Evolutionary conservation across 2,329 filamentous ascomycete species (phyloP), one percentile per base, ranked within the genome.

Genomic region (Botrytis elliptica): DNA sequence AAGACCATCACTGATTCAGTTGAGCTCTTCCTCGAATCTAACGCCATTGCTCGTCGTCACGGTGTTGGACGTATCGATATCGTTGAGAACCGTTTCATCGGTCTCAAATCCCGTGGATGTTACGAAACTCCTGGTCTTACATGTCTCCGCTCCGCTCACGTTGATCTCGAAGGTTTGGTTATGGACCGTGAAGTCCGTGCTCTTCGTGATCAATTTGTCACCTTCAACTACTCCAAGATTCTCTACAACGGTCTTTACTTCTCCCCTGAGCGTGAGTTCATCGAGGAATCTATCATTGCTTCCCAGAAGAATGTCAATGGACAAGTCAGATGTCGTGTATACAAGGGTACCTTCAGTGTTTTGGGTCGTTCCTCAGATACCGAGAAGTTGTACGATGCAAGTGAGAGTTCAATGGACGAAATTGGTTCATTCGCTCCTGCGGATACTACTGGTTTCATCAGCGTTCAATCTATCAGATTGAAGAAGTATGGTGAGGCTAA

Each of bases 31-130:
- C 85, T 89, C 75, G 86, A 88, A 73, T 86, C 89, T 78, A 95
- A 95, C 84, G 85, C 88, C 74, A 91, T 95, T 76, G 93, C 89
- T 77, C 88, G 89, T 82, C 87, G 85, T 77, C 86, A 94, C 84
- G 93, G 93, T 81, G 88, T 95, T 77, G 93, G 93, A 79, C 87
- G 93, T 80, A 91, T 95, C 77, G 93, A 95, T 83, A 95, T 95
- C 81, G 92, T 95, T 75, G 92, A 94, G 83, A 92, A 93, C 85
- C 88, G 93, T 71, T 93, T 92, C 85, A 92, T 93, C 80, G 93
- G 92, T 76, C 86, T 95, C 79, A 95, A 95, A 86, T 91, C 88
- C 78, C 89, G 93, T 79, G 93, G 93, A 79, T 95, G 92, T 86
- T 95, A 95, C 85, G 93, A 95, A 80, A 80, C 79, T 46, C 78